Evolutionary conservation across 768 basidiomycete genomes (phyloP).

Genomic region (Auricularia sp.): DNA sequence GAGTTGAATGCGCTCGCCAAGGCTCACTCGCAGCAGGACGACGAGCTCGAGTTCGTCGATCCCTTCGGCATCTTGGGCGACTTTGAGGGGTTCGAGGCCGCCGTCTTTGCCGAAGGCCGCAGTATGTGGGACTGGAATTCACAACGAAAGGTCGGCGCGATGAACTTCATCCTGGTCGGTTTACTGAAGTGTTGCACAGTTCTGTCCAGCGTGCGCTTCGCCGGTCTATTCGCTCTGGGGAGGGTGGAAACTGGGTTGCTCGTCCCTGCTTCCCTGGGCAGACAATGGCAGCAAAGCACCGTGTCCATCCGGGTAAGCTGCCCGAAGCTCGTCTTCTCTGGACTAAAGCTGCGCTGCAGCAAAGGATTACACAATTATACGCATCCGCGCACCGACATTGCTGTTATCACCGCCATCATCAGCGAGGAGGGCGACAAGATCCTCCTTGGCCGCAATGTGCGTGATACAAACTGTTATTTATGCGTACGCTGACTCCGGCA

Average conservation of each 20-base stretch:
- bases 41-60: conserved; percentile 51
- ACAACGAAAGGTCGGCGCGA: conserved; percentile 58
- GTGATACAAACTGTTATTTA: conserved; percentile 17
- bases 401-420: conserved; percentile 83
- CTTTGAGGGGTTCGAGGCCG: conserved; percentile 57
- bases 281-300: conserved; percentile 51
- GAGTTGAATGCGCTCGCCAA: conserved; percentile 22
- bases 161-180: not conserved
- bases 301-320: conserved; percentile 59
- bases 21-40: conserved; percentile 31
- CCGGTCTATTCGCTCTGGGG: conserved; percentile 81
- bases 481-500: not conserved
- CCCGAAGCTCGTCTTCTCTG: not conserved
- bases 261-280: conserved; percentile 64
- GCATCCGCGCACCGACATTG: conserved; percentile 76
- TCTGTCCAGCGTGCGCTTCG: conserved; percentile 82
- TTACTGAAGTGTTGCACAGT: conserved; percentile 34
- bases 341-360: conserved; percentile 25
- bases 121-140: conserved; percentile 90
- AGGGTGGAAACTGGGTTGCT: conserved; percentile 89
- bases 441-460: conserved; percentile 75
- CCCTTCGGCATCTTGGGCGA: conserved; percentile 45
- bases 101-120: conserved; percentile 29
- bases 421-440: conserved; percentile 74
- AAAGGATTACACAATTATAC: conserved; percentile 81